phyloP scores from a whole-genome alignment of 2,329 filamentous ascomycete species.

The Fusarium sp. region DNA sequence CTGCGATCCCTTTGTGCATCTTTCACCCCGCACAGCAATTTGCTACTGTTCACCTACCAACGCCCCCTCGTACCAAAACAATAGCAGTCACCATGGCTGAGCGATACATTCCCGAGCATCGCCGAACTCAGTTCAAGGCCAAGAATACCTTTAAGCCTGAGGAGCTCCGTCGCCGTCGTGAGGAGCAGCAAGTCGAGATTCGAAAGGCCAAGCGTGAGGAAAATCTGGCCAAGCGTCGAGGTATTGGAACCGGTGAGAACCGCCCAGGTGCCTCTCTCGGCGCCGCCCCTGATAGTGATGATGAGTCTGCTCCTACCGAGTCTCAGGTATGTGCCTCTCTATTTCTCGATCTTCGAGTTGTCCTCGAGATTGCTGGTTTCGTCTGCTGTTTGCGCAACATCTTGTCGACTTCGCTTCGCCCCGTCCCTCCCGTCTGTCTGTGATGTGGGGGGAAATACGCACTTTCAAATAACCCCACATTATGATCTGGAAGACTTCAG shows the following conservation, averaged over 20 bases:
- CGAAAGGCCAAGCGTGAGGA: slow-evolving; percentile 98
- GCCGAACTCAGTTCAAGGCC: slow-evolving; percentile 99
- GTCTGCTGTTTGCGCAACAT: slow-evolving; percentile 15
- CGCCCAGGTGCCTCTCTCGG: slow-evolving; percentile 85
- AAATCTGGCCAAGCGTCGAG: slow-evolving; percentile 97
- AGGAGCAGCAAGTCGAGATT: slow-evolving; percentile 99
- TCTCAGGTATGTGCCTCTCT: slow-evolving; percentile 77
- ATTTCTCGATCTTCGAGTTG: slow-evolving; percentile 24
- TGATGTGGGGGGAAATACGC: slow-evolving; percentile 52
- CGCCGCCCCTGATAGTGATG: slow-evolving; percentile 94
- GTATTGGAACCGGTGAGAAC: slow-evolving; percentile 85
- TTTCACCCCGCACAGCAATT: slow-evolving; percentile 48
- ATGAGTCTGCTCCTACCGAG: slow-evolving; percentile 95
- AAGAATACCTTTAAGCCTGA: slow-evolving; percentile 99
- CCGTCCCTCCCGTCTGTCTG: slow-evolving; percentile 38
- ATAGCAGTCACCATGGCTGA: slow-evolving; percentile 83
- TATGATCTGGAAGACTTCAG: slow-evolving; percentile 34
- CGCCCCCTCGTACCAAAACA: slow-evolving; percentile 40
- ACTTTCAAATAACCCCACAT: slow-evolving; percentile 52
- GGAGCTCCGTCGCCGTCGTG: slow-evolving; percentile 96
- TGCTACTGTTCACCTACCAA: slow-evolving; percentile 45
- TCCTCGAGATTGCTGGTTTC: neutral
- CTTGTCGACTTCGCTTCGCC: slow-evolving; percentile 25
- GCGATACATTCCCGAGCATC: slow-evolving; percentile 99
- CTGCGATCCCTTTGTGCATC: slow-evolving; percentile 37